phyloP scores from a whole-genome alignment of 2,329 filamentous ascomycete species.

The Aspergillus calidoustus region DNA sequence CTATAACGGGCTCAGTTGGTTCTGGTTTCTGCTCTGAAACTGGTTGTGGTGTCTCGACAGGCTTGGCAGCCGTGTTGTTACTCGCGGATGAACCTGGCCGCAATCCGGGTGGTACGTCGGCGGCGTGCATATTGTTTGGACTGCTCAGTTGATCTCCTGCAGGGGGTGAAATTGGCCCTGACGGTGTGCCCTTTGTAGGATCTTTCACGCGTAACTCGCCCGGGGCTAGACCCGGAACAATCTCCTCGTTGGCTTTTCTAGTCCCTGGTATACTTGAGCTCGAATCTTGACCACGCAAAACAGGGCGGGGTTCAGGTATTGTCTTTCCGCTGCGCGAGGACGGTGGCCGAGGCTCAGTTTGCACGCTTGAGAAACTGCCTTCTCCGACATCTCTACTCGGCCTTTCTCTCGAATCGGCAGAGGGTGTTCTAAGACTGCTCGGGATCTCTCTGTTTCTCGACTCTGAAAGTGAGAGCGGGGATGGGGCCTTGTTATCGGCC shows the following conservation, averaged over 20 bases:
- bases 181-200: slow-evolving; percentile 39
- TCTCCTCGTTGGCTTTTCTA: slow-evolving; percentile 32
- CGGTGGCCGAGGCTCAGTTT: slow-evolving; percentile 30
- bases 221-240: slow-evolving; percentile 33
- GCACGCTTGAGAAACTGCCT: slow-evolving; percentile 23
- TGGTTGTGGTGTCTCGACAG: slow-evolving; percentile 13
- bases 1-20: slow-evolving; percentile 15
- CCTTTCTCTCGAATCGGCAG: slow-evolving; percentile 17
- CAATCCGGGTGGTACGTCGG: slow-evolving; percentile 28
- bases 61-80: slow-evolving; percentile 18
- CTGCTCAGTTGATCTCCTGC: slow-evolving; percentile 33
- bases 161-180: slow-evolving; percentile 36
- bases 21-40: slow-evolving; percentile 14
- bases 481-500: slow-evolving; percentile 23
- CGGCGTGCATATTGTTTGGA: slow-evolving; percentile 22
- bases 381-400: slow-evolving; percentile 26
- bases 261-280: slow-evolving; percentile 24
- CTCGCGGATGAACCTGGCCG: slow-evolving; percentile 26
- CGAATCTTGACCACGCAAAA: slow-evolving; percentile 25
- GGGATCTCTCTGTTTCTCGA: slow-evolving; percentile 29
- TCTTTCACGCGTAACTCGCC: slow-evolving; percentile 36
- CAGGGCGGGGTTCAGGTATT: slow-evolving; percentile 26
- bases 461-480: slow-evolving; percentile 26
- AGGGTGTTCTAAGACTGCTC: slow-evolving; percentile 20
- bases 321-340: slow-evolving; percentile 35